These are phyloP conservation scores for Colletotrichum orbiculare DNA, from an alignment of 2,329 filamentous ascomycete genomes.

Conservation along the genomic window DNA sequence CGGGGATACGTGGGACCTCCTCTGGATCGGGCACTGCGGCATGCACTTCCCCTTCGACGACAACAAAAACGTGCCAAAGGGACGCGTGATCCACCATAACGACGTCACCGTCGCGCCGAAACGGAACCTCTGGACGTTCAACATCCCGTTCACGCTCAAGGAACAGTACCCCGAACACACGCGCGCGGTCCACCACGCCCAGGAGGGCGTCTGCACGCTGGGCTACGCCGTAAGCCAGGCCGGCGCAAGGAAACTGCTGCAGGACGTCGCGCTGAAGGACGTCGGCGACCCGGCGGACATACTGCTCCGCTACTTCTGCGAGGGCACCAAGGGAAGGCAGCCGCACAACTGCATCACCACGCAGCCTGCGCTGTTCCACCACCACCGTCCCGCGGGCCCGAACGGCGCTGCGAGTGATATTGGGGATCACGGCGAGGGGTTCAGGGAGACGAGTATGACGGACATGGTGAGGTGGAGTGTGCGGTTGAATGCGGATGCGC, in stretches of 20 bases:
- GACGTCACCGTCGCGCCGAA: slow-evolving; percentile 51
- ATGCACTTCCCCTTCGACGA: slow-evolving; percentile 44
- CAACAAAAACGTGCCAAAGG: slow-evolving; percentile 40
- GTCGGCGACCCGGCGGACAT: slow-evolving; percentile 55
- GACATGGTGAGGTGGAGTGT: slow-evolving; percentile 53
- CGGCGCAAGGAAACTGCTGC: slow-evolving; percentile 56
- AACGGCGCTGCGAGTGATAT: slow-evolving; percentile 51
- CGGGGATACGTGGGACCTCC: slow-evolving; percentile 63
- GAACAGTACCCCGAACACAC: slow-evolving; percentile 54
- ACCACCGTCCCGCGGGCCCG: slow-evolving; percentile 54
- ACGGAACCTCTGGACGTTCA: slow-evolving; percentile 47
- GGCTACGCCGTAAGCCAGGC: slow-evolving; percentile 58
- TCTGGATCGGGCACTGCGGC: slow-evolving; percentile 63
- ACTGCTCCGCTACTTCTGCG: slow-evolving; percentile 58
- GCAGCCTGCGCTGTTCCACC: slow-evolving; percentile 58
- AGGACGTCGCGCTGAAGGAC: slow-evolving; percentile 54
- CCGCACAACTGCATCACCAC: slow-evolving; percentile 53
- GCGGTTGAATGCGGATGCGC: slow-evolving; percentile 51
- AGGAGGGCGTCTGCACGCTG: slow-evolving; percentile 52
- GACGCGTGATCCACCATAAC: slow-evolving; percentile 44
- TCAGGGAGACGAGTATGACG: slow-evolving; percentile 44
- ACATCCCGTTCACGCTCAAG: slow-evolving; percentile 49
- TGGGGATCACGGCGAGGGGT: slow-evolving; percentile 44
- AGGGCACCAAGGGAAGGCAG: slow-evolving; percentile 47
- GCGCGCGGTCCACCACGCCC: slow-evolving; percentile 54